These are phyloP conservation scores for Oxyria digyna DNA, from an alignment of 148 eudicot genomes.

Conservation along the genomic window DNA sequence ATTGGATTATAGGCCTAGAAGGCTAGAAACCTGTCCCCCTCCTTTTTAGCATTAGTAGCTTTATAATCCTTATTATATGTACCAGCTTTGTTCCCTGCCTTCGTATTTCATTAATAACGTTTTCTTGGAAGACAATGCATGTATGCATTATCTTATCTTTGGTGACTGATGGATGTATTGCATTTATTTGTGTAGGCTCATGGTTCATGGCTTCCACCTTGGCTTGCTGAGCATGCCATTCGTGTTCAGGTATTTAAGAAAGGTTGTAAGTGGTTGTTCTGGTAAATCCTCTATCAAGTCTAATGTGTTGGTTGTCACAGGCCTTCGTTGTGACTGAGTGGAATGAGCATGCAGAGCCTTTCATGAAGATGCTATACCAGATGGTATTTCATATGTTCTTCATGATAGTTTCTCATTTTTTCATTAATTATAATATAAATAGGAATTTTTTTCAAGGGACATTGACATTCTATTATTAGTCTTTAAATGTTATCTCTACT, in stretches of 20 bases:
- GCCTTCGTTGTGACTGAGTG: slow-evolving; percentile 52
- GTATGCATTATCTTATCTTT: slow-evolving; percentile 2
- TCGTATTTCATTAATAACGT: not conserved
- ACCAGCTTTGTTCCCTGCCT: not conserved
- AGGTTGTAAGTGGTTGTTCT: not conserved
- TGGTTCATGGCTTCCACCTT: slow-evolving; percentile 92
- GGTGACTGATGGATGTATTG: slow-evolving; percentile 8
- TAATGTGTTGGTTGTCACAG: slow-evolving; percentile 24
- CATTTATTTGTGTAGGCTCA: slow-evolving; percentile 43
- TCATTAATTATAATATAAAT: not conserved
- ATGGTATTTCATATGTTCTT: slow-evolving; percentile 31
- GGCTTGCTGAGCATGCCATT: slow-evolving; percentile 49
- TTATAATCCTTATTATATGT: not conserved
- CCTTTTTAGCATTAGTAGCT: too few relatives aligned
- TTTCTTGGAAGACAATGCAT: not conserved
- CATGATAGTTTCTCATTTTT: not conserved
- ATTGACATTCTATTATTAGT: not conserved
- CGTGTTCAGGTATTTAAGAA: slow-evolving; percentile 34
- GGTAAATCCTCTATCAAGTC: not conserved
- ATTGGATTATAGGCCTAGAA: not conserved
- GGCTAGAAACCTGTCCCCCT: not conserved
- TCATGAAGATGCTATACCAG: slow-evolving; percentile 36
- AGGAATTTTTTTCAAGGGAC: not conserved
- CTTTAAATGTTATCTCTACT: too few relatives aligned
- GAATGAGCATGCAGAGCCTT: slow-evolving; percentile 67